Conservation (phyloP, 1,284 basidiomycete genomes). For the Austroboletus novae-zelandiae region DNA sequence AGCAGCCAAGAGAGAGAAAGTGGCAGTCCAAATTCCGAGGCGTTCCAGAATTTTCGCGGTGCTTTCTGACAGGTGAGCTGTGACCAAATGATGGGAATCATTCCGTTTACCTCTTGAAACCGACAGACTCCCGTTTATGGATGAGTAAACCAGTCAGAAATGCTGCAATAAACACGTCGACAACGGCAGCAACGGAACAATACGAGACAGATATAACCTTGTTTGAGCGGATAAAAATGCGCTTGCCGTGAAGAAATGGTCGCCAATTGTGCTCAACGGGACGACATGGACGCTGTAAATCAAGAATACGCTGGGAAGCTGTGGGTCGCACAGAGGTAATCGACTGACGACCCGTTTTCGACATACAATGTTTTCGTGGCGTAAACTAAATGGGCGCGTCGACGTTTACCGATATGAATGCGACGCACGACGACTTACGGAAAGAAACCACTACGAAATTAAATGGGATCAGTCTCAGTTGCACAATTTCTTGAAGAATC, state of each 20-base stretch:
- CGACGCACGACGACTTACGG: neutral
- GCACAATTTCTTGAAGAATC: neutral
- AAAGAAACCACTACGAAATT: neutral
- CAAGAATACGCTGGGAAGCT: neutral
- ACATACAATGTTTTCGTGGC: neutral
- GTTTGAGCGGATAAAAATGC: neutral
- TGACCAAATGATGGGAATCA: neutral
- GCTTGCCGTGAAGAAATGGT: constrained; percentile 2
- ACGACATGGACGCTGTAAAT: neutral
- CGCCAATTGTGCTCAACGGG: neutral
- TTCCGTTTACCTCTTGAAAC: neutral
- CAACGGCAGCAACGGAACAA: neutral
- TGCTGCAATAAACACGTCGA: neutral
- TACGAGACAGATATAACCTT: neutral
- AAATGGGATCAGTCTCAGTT: neutral
- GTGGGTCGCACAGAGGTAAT: neutral
- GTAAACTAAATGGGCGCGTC: constrained; percentile 1
- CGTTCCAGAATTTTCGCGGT: constrained; percentile 1
- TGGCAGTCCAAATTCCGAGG: constrained; percentile 9
- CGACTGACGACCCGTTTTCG: neutral
- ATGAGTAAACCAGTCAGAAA: constrained; percentile 1
- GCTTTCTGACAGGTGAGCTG: neutral
- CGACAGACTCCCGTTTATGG: neutral
- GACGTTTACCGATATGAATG: neutral
- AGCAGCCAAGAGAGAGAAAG: neutral